Evolutionary conservation across 768 basidiomycete species (phyloP).

Genomic region (Pisolithus sp.): DNA sequence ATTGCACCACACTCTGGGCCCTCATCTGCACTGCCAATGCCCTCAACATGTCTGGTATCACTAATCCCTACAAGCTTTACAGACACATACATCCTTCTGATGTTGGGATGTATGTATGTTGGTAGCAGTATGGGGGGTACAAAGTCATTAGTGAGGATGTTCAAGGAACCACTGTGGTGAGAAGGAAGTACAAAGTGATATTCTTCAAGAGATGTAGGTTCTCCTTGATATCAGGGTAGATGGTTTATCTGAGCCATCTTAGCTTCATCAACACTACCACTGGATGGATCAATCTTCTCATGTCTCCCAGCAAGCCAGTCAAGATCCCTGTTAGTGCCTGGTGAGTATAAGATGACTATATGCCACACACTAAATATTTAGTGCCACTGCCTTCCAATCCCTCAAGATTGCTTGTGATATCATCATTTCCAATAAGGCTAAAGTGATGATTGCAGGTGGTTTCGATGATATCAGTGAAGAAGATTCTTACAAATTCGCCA

Average conservation of each 20-base stretch:
- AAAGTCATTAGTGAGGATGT: constrained; percentile 88
- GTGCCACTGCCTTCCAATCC: constrained; percentile 95
- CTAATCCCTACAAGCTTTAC: constrained; percentile 97
- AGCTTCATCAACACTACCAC: constrained; percentile 99
- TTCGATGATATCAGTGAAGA: constrained; percentile 99
- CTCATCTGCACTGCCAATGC: constrained; percentile 91
- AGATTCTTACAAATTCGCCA: constrained; percentile 97
- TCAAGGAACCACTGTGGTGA: constrained; percentile 97
- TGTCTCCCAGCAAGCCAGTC: constrained; percentile 96
- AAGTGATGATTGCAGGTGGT: constrained; percentile 98
- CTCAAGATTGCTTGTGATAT: constrained; percentile 97
- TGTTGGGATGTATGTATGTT: constrained; percentile 85
- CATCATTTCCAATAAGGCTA: constrained; percentile 88
- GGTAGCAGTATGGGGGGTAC: constrained; percentile 99
- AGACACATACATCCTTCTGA: constrained; percentile 95
- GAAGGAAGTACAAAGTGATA: constrained; percentile 96
- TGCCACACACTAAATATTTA: neutral
- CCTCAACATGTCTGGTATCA: constrained; percentile 95
- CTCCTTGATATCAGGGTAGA: neutral
- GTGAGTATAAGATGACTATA: constrained; percentile 36
- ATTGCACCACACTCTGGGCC: constrained; percentile 91
- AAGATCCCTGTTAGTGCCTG: constrained; percentile 99
- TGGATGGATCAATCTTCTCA: constrained; percentile 92
- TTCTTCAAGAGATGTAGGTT: constrained; percentile 93
- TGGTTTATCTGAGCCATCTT: constrained; percentile 5